These are phyloP conservation scores for Sclerotinia borealis DNA, from an alignment of 2,329 filamentous ascomycete species.

Conservation along the genomic window DNA sequence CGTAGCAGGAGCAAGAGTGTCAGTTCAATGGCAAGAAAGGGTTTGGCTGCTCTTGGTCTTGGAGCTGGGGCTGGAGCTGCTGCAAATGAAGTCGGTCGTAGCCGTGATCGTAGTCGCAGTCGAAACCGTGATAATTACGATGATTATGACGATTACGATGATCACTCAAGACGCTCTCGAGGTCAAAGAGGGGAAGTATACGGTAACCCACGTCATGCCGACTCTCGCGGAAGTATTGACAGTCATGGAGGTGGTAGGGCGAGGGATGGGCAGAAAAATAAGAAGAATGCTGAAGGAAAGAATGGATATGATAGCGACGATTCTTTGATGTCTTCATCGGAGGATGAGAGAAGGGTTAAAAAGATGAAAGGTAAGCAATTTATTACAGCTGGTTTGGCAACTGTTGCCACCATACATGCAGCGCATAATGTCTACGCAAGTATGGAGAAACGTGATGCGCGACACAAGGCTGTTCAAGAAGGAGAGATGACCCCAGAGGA, in stretches of 20 bases:
- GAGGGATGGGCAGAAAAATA: slow-evolving; percentile 26
- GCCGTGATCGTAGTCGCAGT: slow-evolving; percentile 21
- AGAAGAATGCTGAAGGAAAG: slow-evolving; percentile 29
- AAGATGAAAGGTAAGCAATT: slow-evolving; percentile 62
- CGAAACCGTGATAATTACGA: slow-evolving; percentile 22
- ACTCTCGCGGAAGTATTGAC: slow-evolving; percentile 26
- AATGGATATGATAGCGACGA: slow-evolving; percentile 37
- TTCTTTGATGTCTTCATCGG: slow-evolving; percentile 51
- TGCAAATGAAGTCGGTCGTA: slow-evolving; percentile 22
- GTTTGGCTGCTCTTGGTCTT: slow-evolving; percentile 56
- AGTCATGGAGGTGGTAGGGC: slow-evolving; percentile 19
- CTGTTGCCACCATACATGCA: slow-evolving; percentile 63
- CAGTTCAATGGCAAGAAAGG: slow-evolving; percentile 55
- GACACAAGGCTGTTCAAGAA: slow-evolving; percentile 52
- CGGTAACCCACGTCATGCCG: slow-evolving; percentile 27
- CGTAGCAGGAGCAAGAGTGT: slow-evolving; percentile 59
- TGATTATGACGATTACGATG: slow-evolving; percentile 24
- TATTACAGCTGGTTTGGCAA: slow-evolving; percentile 59
- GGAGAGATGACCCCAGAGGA: slow-evolving; percentile 58
- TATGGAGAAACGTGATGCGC: slow-evolving; percentile 57
- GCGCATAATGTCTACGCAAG: slow-evolving; percentile 58
- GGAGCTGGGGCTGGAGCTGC: slow-evolving; percentile 39
- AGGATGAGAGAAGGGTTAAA: slow-evolving; percentile 56
- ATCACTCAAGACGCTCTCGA: slow-evolving; percentile 9
- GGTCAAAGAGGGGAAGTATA: slow-evolving; percentile 23